A percentile compares a stretch with the other conserved stretches of the same genome.
Evolutionary conservation across 306 rosid genomes (phyloP).

Genomic region (Lathyrus oleraceus): DNA sequence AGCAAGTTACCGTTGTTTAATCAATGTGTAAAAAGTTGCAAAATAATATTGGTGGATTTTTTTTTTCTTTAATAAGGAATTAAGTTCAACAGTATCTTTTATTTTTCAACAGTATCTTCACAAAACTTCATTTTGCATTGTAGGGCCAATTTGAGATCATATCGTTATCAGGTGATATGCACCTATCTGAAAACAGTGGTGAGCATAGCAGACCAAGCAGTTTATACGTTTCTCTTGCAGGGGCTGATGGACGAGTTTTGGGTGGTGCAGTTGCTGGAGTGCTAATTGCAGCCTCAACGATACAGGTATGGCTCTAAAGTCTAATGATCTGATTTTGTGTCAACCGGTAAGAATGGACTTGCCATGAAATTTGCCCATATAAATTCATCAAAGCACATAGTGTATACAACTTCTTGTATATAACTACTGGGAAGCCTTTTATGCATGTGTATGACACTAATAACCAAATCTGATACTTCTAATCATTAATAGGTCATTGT

Average conservation of each 20-base stretch:
- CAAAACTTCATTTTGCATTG: constrained; percentile 7
- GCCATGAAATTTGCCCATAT: constrained; percentile 7
- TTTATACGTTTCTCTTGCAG: constrained; percentile 69
- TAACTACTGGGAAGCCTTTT: background rate
- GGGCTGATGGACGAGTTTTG: constrained; percentile 81
- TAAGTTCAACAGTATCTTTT: background rate
- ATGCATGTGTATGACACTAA: constrained; percentile 7
- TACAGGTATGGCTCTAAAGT: constrained; percentile 61
- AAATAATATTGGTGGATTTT: background rate
- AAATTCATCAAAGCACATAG: background rate
- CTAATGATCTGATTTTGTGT: constrained; percentile 16
- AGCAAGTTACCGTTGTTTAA: constrained; percentile 5
- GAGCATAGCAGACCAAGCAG: constrained; percentile 60
- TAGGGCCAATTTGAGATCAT: constrained; percentile 83
- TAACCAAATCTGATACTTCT: constrained; percentile 13
- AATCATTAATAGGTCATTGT: constrained; percentile 64
- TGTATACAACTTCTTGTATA: background rate
- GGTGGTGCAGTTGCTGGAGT: constrained; percentile 91
- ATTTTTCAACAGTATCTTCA: constrained; percentile 19
- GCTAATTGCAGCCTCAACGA: constrained; percentile 72
- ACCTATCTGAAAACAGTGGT: constrained; percentile 60
- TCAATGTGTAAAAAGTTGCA: constrained; percentile 7
- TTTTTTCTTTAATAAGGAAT: background rate
- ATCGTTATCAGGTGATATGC: constrained; percentile 77
- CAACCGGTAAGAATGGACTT: background rate